Evolutionary conservation across 148 eudicot species (phyloP).

Genomic region (Talinum fruticosum): DNA sequence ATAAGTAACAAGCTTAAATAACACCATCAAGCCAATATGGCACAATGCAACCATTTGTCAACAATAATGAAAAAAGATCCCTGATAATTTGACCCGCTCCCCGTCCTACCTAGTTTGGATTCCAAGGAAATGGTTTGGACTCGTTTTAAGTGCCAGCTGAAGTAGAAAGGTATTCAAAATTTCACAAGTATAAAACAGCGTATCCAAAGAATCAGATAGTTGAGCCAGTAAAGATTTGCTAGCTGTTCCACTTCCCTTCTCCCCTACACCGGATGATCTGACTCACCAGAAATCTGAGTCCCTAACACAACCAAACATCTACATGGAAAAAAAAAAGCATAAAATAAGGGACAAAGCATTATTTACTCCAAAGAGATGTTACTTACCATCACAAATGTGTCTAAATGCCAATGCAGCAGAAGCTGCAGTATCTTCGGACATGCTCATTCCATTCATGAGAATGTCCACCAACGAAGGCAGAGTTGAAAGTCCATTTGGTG

Average conservation of each 20-base stretch:
- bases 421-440: constrained; percentile 95
- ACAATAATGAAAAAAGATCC: background rate
- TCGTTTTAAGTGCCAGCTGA: background rate
- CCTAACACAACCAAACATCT: constrained; percentile 2
- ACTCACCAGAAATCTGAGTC: background rate
- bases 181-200: background rate
- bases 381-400: constrained; percentile 83
- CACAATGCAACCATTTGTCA: background rate
- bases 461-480: constrained; percentile 84
- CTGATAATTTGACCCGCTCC: background rate
- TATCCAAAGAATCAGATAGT: background rate
- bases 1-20: background rate
- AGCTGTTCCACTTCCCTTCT: background rate
- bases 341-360: background rate
- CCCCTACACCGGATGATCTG: background rate
- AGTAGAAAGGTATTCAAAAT: background rate
- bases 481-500: constrained; percentile 68
- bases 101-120: background rate
- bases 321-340: background rate
- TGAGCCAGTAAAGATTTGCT: background rate
- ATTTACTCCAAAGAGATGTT: constrained; percentile 4
- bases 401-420: constrained; percentile 94
- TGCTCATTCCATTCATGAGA: constrained; percentile 94
- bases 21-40: background rate
- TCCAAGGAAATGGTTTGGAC: background rate